These are phyloP conservation scores for Pseudocercospora fuligena DNA, from an alignment of 2,329 filamentous ascomycete species.

Conservation along the genomic window DNA sequence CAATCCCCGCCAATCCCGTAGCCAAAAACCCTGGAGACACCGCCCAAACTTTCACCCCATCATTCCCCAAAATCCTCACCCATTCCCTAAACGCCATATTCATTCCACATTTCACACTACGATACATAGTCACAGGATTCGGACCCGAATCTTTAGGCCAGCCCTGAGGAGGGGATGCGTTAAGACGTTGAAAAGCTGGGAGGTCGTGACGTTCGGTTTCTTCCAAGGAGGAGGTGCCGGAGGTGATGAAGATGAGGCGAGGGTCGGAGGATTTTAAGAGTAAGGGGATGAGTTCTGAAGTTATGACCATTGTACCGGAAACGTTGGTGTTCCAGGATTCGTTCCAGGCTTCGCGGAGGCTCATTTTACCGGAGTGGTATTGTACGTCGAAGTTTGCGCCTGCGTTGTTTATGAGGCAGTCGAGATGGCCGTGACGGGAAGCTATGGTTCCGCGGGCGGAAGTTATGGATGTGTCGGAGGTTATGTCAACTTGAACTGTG, in stretches of 20 bases:
- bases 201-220: conserved; percentile 40
- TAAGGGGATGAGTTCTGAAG: conserved; percentile 43
- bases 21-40: conserved; percentile 55
- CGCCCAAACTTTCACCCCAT: conserved; percentile 55
- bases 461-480: conserved; percentile 58
- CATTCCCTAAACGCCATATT: conserved; percentile 59
- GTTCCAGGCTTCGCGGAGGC: conserved; percentile 45
- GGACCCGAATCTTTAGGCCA: conserved; percentile 52
- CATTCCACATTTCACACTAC: conserved; percentile 51
- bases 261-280: conserved; percentile 44
- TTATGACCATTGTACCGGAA: conserved; percentile 46
- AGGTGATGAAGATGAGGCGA: conserved; percentile 47
- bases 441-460: conserved; percentile 51
- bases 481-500: conserved; percentile 59
- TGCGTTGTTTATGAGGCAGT: conserved; percentile 63
- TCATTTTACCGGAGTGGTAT: conserved; percentile 35
- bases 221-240: conserved; percentile 48
- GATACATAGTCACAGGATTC: conserved; percentile 44
- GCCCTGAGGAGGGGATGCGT: conserved; percentile 42
- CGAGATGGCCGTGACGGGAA: conserved; percentile 52
- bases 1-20: conserved; percentile 47
- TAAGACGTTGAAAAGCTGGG: conserved; percentile 32
- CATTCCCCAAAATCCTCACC: conserved; percentile 45
- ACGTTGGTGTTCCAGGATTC: conserved; percentile 47
- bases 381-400: conserved; percentile 54